Evolutionary conservation across 345 rosid species (phyloP).

Genomic region (Rhizophora mangle): DNA sequence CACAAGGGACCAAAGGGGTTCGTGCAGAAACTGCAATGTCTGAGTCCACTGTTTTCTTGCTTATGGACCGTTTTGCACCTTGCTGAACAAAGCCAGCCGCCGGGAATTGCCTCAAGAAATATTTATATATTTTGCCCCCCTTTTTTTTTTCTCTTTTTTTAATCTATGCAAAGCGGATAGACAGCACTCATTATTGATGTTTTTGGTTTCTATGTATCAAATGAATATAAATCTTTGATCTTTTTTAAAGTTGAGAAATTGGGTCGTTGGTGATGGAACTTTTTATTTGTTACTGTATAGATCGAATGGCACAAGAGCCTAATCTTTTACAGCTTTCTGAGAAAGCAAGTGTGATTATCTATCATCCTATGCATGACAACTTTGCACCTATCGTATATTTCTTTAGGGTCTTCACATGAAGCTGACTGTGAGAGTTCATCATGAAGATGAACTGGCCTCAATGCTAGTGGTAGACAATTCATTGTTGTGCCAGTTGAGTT

Average conservation of each 20-base stretch:
- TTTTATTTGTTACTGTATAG: too few species aligned
- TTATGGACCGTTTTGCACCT: conserved; percentile 85
- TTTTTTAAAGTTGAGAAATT: too few species aligned
- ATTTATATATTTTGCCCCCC: neutral
- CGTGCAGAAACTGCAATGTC: conserved; percentile 40
- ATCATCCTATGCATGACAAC: neutral
- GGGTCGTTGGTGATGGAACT: too few species aligned
- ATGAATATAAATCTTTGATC: too few species aligned
- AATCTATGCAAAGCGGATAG: neutral
- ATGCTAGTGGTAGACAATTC: conserved; percentile 45
- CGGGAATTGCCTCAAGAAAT: neutral
- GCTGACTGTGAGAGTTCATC: conserved; percentile 7
- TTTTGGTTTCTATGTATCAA: neutral
- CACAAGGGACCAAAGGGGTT: conserved; percentile 25
- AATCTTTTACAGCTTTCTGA: too few species aligned
- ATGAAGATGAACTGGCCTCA: conserved; percentile 51
- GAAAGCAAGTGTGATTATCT: too few species aligned
- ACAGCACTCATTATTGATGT: neutral
- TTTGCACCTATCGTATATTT: neutral
- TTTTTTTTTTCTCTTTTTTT: neutral
- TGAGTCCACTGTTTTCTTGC: conserved; percentile 61
- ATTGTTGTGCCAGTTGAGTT: conserved; percentile 14
- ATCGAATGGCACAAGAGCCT: too few species aligned
- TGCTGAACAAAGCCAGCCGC: conserved; percentile 27
- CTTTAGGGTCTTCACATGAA: neutral